Conservation (phyloP, 345 rosid genomes). For the Gossypioides kirkii region DNA sequence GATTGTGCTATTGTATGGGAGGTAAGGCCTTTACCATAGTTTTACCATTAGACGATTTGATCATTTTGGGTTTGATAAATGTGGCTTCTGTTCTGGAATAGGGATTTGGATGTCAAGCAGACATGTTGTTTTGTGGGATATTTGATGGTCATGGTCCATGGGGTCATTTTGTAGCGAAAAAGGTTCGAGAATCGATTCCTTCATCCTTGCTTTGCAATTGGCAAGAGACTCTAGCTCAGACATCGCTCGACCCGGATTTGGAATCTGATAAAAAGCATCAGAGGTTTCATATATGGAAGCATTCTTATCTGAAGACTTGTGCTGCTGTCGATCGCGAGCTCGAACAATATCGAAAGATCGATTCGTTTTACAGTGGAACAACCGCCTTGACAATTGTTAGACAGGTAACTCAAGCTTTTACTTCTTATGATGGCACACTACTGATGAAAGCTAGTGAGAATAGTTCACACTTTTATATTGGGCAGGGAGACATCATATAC, state of each 20-base stretch:
- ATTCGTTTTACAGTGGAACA: slow-evolving; percentile 79
- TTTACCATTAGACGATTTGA: neutral
- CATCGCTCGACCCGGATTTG: slow-evolving; percentile 41
- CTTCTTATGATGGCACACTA: neutral
- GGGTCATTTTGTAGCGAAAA: slow-evolving; percentile 92
- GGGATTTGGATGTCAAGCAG: slow-evolving; percentile 88
- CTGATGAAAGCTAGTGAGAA: neutral
- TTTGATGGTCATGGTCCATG: slow-evolving; percentile 97
- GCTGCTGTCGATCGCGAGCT: slow-evolving; percentile 81
- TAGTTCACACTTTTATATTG: slow-evolving; percentile 16
- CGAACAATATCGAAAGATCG: slow-evolving; percentile 54
- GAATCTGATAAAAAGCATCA: slow-evolving; percentile 50
- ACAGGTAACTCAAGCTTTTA: slow-evolving; percentile 41
- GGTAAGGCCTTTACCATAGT: slow-evolving; percentile 28
- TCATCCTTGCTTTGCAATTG: slow-evolving; percentile 58
- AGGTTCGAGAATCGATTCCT: slow-evolving; percentile 81
- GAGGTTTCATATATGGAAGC: slow-evolving; percentile 67
- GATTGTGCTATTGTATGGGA: slow-evolving; percentile 94
- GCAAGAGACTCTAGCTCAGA: slow-evolving; percentile 70
- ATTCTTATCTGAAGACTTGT: slow-evolving; percentile 71
- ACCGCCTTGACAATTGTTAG: slow-evolving; percentile 78
- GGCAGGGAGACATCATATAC: slow-evolving; percentile 59
- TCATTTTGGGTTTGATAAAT: neutral
- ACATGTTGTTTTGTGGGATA: slow-evolving; percentile 87
- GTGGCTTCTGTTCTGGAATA: slow-evolving; percentile 22